Percentiles rank a stretch among this genome's conserved stretches.
Evolutionary conservation across 73 alveolate genomes (phyloP).

Genomic region (Paramecium caudatum): DNA sequence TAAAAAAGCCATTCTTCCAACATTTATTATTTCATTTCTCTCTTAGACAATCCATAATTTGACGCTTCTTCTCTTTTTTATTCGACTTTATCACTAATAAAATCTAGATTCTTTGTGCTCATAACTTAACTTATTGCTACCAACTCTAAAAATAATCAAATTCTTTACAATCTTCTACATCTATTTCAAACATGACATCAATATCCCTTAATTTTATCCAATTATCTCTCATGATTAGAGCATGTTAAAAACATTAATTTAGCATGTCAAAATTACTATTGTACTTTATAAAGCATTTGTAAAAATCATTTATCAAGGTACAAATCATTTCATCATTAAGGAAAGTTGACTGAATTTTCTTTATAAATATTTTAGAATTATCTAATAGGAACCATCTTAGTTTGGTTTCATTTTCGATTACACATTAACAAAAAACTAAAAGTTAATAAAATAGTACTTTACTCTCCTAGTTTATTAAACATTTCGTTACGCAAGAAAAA

Average conservation of each 20-base stretch:
- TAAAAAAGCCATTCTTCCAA: slow-evolving; percentile 55
- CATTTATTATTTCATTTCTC: slow-evolving; percentile 62
- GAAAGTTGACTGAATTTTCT: not conserved
- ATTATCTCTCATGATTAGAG: slow-evolving; percentile 2
- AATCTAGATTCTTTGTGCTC: slow-evolving; percentile 13
- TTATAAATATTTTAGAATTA: slow-evolving; percentile 31
- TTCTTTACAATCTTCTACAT: slow-evolving; percentile 38
- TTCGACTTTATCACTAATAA: slow-evolving; percentile 10
- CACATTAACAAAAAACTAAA: slow-evolving; percentile 12
- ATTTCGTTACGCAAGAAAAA: not conserved
- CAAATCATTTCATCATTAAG: not conserved
- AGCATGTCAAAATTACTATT: slow-evolving; percentile 41
- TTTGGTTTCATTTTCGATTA: not conserved
- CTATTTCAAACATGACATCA: slow-evolving; percentile 14
- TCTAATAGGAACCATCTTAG: slow-evolving; percentile 3
- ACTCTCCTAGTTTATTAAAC: slow-evolving; percentile 36
- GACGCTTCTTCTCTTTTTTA: slow-evolving; percentile 53
- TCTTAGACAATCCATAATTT: slow-evolving; percentile 50
- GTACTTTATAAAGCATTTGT: slow-evolving; percentile 4
- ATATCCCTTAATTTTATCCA: not conserved
- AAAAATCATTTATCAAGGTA: not conserved
- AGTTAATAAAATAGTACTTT: slow-evolving; percentile 1
- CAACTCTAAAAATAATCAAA: not conserved
- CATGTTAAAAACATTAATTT: slow-evolving; percentile 41
- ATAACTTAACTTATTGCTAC: slow-evolving; percentile 55